Conservation (phyloP, 306 rosid genomes). For the Trifolium fragiferum region DNA sequence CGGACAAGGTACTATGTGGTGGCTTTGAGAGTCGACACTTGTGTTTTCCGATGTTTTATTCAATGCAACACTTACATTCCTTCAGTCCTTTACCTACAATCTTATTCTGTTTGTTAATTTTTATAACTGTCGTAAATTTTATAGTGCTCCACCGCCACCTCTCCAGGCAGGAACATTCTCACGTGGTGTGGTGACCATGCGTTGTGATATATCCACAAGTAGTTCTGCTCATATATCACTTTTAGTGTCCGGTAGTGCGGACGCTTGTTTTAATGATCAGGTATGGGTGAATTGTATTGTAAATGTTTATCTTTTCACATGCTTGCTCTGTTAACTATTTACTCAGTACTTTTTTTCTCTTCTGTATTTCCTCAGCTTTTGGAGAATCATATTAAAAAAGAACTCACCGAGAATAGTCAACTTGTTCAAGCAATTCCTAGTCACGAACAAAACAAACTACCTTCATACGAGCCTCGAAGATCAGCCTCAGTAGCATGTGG, state of each 20-base stretch:
- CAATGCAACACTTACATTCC: neutral
- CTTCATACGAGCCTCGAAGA: slow-evolving; percentile 74
- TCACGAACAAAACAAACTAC: slow-evolving; percentile 55
- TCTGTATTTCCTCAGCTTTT: slow-evolving; percentile 59
- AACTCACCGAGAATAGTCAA: slow-evolving; percentile 77
- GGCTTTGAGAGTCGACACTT: slow-evolving; percentile 29
- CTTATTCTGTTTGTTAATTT: slow-evolving; percentile 35
- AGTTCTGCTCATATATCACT: slow-evolving; percentile 90
- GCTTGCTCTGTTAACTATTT: slow-evolving; percentile 5
- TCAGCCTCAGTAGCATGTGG: slow-evolving; percentile 95
- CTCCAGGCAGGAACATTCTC: slow-evolving; percentile 97
- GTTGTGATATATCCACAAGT: slow-evolving; percentile 87
- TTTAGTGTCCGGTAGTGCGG: slow-evolving; percentile 90
- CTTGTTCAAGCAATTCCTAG: slow-evolving; percentile 61
- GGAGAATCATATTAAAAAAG: slow-evolving; percentile 90
- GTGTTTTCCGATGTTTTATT: neutral
- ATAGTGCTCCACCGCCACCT: slow-evolving; percentile 96
- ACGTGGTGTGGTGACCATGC: slow-evolving; percentile 96
- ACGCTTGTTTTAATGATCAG: slow-evolving; percentile 96
- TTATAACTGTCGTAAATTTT: slow-evolving; percentile 42
- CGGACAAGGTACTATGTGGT: slow-evolving; percentile 72
- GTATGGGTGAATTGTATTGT: slow-evolving; percentile 48
- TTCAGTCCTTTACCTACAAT: neutral
- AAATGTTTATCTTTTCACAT: slow-evolving; percentile 28
- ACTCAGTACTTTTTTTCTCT: slow-evolving; percentile 22